phyloP scores from a whole-genome alignment of 768 basidiomycete species.

The Xerocomus spinulosus region DNA sequence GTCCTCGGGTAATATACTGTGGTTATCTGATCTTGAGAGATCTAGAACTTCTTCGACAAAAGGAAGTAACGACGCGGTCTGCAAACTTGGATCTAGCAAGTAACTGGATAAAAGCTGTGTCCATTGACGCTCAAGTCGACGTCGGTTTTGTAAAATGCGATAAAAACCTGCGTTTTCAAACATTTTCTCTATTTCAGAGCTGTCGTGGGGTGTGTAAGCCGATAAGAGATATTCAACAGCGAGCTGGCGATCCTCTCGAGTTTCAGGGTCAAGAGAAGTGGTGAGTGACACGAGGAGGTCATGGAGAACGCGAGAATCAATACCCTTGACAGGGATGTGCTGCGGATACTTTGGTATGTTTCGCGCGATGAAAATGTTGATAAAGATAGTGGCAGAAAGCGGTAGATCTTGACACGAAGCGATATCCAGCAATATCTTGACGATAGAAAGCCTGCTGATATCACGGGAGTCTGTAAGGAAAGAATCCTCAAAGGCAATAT shows the following conservation, averaged over 20 bases:
- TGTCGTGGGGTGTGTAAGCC: slow-evolving; percentile 79
- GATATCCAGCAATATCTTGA: slow-evolving; percentile 83
- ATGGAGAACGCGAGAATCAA: slow-evolving; percentile 66
- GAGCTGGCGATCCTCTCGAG: slow-evolving; percentile 90
- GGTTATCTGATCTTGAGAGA: slow-evolving; percentile 41
- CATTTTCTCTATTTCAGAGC: slow-evolving; percentile 56
- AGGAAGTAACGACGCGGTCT: slow-evolving; percentile 56
- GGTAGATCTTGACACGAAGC: slow-evolving; percentile 49
- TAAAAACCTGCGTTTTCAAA: slow-evolving; percentile 87
- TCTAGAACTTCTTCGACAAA: slow-evolving; percentile 59
- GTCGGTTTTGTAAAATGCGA: slow-evolving; percentile 80
- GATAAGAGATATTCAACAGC: slow-evolving; percentile 94
- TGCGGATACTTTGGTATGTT: slow-evolving; percentile 97
- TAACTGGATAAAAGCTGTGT: slow-evolving; percentile 66
- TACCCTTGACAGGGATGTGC: slow-evolving; percentile 44
- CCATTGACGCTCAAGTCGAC: slow-evolving; percentile 76
- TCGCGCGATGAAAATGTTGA: slow-evolving; percentile 93
- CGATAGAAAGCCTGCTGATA: slow-evolving; percentile 73
- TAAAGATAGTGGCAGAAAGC: slow-evolving; percentile 67
- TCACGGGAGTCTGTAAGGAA: slow-evolving; percentile 72
- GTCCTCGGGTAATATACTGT: slow-evolving; percentile 50
- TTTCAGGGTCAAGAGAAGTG: slow-evolving; percentile 66
- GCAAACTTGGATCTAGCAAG: slow-evolving; percentile 66
- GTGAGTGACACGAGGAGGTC: slow-evolving; percentile 75
- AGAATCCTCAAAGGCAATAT: slow-evolving; percentile 91